Conservation (phyloP, 1,139 yeast genomes). For the Yamadazyma songkhlaensis region DNA sequence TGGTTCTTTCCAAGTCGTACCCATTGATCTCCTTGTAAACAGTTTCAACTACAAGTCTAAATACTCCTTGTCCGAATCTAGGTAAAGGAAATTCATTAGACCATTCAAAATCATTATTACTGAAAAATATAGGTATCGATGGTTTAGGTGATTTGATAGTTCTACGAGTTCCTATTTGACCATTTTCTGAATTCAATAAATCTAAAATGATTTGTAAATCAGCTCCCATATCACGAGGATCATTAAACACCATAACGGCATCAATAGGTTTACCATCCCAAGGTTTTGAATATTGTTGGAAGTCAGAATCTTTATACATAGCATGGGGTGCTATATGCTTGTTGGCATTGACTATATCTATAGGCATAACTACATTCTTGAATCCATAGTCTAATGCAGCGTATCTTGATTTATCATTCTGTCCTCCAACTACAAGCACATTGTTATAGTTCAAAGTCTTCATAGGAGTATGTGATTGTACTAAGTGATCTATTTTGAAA, state of each 20-base stretch:
- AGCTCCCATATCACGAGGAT: conserved; percentile 86
- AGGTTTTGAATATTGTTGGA: conserved; percentile 43
- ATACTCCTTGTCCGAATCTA: conserved; percentile 92
- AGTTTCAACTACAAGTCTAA: conserved; percentile 61
- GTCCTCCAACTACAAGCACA: conserved; percentile 84
- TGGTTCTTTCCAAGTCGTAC: conserved; percentile 47
- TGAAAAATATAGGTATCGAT: conserved; percentile 74
- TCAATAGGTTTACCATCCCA: conserved; percentile 50
- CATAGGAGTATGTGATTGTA: conserved; percentile 93
- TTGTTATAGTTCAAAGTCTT: conserved; percentile 58
- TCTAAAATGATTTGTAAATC: conserved; percentile 81
- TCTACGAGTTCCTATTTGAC: conserved; percentile 64
- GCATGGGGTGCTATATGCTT: conserved; percentile 77
- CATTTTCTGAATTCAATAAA: conserved; percentile 61
- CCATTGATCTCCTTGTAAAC: conserved; percentile 57
- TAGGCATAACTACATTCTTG: conserved; percentile 69
- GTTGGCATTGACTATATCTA: conserved; percentile 59
- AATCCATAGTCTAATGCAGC: conserved; percentile 85
- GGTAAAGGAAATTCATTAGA: conserved; percentile 79
- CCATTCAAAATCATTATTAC: conserved; percentile 89
- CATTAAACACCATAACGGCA: conserved; percentile 84
- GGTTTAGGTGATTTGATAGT: conserved; percentile 38
- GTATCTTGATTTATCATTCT: conserved; percentile 60
- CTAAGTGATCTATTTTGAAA: conserved; percentile 62
- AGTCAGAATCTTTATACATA: conserved; percentile 45